These are phyloP conservation scores for Croton setiger DNA, from an alignment of 441 rosid genomes.

Conservation along the genomic window DNA sequence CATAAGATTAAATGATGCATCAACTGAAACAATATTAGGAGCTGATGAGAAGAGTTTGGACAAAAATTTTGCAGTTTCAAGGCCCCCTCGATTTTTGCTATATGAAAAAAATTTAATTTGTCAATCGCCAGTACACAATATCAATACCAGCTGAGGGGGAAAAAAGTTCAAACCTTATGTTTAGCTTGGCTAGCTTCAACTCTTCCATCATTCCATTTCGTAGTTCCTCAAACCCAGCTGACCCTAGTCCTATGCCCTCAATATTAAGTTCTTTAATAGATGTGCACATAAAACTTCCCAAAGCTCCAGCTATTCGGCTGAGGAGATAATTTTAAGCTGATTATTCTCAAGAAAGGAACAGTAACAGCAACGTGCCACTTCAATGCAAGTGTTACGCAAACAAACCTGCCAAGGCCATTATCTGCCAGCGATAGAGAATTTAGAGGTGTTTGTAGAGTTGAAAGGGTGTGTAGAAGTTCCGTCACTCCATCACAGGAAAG, in stretches of 20 bases:
- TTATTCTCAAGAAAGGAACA: conserved; percentile 16
- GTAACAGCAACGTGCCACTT: conserved; percentile 14
- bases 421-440: conserved; percentile 71
- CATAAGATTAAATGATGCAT: conserved; percentile 78
- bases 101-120: conserved; percentile 16
- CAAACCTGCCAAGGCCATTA: conserved; percentile 75
- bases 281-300: conserved; percentile 45
- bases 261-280: conserved; percentile 52
- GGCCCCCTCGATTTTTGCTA: conserved; percentile 89
- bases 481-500: conserved; percentile 60
- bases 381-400: conserved; percentile 21
- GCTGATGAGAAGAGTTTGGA: conserved; percentile 59
- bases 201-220: conserved; percentile 32
- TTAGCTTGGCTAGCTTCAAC: conserved; percentile 53
- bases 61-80: conserved; percentile 68
- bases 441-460: conserved; percentile 42
- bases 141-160: not conserved
- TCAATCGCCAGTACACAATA: conserved; percentile 1
- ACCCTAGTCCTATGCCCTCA: conserved; percentile 75
- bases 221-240: conserved; percentile 63
- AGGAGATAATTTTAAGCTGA: conserved; percentile 25
- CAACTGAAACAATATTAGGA: conserved; percentile 49
- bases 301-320: conserved; percentile 63
- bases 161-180: conserved; percentile 56
- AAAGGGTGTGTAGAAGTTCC: conserved; percentile 54